Evolutionary conservation across 1,139 yeast genomes (phyloP).

Genomic region (Candida gigantensis): DNA sequence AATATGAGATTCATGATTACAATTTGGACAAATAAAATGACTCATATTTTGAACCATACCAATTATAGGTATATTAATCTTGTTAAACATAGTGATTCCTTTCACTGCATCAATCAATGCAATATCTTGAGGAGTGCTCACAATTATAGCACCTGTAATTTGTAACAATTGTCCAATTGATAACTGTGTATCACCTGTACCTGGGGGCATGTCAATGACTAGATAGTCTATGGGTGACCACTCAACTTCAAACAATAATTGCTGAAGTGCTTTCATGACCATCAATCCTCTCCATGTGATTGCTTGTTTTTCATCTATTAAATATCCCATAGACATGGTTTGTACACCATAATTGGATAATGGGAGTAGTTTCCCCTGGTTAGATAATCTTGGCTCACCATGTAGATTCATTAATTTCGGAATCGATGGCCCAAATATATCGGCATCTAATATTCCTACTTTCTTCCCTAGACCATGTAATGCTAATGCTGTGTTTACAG

Average conservation of each 20-base stretch:
- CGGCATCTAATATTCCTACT: constrained; percentile 77
- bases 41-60: constrained; percentile 90
- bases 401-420: constrained; percentile 66
- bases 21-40: constrained; percentile 71
- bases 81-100: constrained; percentile 77
- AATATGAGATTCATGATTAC: constrained; percentile 70
- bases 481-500: constrained; percentile 69
- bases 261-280: constrained; percentile 87
- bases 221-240: constrained; percentile 76
- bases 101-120: constrained; percentile 81
- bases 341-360: constrained; percentile 75
- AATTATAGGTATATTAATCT: constrained; percentile 70
- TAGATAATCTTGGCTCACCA: constrained; percentile 66
- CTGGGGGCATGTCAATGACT: constrained; percentile 87
- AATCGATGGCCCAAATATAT: constrained; percentile 80
- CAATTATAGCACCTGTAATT: constrained; percentile 79
- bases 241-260: constrained; percentile 74
- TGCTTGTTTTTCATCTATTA: constrained; percentile 67
- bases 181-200: constrained; percentile 87
- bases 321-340: constrained; percentile 89
- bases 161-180: constrained; percentile 77
- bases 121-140: constrained; percentile 85
- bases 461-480: constrained; percentile 54
- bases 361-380: constrained; percentile 61
- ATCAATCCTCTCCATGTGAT: constrained; percentile 86